A percentile compares a stretch with the other conserved stretches of the same genome.
Conservation (phyloP, 768 basidiomycete species). For the Lentinula raphanica region DNA sequence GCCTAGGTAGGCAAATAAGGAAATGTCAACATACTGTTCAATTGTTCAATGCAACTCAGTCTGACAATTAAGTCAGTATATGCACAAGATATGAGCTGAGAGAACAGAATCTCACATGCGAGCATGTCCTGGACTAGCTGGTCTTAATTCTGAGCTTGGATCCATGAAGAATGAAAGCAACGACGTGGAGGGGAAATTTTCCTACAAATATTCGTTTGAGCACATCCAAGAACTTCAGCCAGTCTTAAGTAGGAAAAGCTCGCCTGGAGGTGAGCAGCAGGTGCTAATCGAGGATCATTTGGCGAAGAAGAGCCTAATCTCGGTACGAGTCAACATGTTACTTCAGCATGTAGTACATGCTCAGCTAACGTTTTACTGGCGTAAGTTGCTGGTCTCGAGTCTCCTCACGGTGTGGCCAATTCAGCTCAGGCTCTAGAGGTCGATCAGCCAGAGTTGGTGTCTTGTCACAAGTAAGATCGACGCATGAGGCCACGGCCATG, state of each 20-base stretch:
- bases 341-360: background rate
- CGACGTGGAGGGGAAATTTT: background rate
- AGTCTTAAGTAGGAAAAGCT: background rate
- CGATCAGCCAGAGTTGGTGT: too few relatives aligned
- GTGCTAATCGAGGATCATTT: background rate
- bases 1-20: too few relatives aligned
- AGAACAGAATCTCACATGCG: slow-evolving; percentile 12
- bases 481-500: too few relatives aligned
- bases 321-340: background rate
- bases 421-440: too few relatives aligned
- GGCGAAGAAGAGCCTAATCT: background rate
- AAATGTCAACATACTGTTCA: slow-evolving; percentile 23
- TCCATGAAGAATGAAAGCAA: background rate
- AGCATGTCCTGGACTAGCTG: background rate
- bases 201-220: background rate
- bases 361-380: background rate
- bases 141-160: background rate
- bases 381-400: background rate
- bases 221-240: background rate
- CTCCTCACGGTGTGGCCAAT: background rate
- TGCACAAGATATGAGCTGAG: background rate
- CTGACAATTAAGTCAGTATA: background rate
- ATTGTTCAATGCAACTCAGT: slow-evolving; percentile 28
- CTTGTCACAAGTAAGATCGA: too few relatives aligned
- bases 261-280: background rate